Percentiles rank a stretch among this genome's conserved stretches.
These are phyloP conservation scores for Aschersonia sp. DNA, from an alignment of 2,329 filamentous ascomycete species.

Conservation along the genomic window DNA sequence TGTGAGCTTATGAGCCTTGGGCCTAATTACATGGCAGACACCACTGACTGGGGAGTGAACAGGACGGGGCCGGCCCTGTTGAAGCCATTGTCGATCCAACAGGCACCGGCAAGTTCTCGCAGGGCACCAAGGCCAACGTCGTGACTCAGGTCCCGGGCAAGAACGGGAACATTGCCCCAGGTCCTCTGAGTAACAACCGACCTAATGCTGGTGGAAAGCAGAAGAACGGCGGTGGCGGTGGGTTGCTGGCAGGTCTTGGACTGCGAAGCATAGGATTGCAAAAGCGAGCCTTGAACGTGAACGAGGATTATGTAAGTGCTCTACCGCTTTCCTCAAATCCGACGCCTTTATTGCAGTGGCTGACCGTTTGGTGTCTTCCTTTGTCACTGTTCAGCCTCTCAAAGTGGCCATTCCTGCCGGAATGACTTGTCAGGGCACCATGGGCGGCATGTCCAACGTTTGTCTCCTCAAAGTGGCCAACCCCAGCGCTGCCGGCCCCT, in stretches of 20 bases:
- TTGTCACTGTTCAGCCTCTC: slow-evolving; percentile 10
- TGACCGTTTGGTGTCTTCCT: not conserved
- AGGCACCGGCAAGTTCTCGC: slow-evolving; percentile 18
- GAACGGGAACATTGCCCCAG: slow-evolving; percentile 15
- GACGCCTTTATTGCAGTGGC: not conserved
- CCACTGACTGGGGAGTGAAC: no score
- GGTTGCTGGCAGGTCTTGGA: not conserved
- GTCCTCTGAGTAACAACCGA: not conserved
- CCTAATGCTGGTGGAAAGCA: slow-evolving; percentile 1
- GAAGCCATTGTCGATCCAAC: slow-evolving; percentile 22
- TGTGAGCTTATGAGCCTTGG: slow-evolving; percentile 3
- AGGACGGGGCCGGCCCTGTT: slow-evolving; percentile 23
- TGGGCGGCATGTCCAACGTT: slow-evolving; percentile 18
- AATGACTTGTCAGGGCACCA: slow-evolving; percentile 21
- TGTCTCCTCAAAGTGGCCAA: slow-evolving; percentile 30
- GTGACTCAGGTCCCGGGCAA: slow-evolving; percentile 21
- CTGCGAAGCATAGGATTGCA: slow-evolving; percentile 1
- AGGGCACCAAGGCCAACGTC: slow-evolving; percentile 13
- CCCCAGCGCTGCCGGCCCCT: slow-evolving; percentile 22
- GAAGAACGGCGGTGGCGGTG: not conserved
- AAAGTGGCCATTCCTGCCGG: slow-evolving; percentile 21
- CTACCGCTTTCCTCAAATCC: not conserved
- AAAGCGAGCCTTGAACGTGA: slow-evolving; percentile 17
- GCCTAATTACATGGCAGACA: no score
- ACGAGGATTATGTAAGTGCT: slow-evolving; percentile 11